Evolutionary conservation across 345 rosid genomes (phyloP), one percentile per base, ranked within the genome.

Genomic region (Capsella bursapastoris): DNA sequence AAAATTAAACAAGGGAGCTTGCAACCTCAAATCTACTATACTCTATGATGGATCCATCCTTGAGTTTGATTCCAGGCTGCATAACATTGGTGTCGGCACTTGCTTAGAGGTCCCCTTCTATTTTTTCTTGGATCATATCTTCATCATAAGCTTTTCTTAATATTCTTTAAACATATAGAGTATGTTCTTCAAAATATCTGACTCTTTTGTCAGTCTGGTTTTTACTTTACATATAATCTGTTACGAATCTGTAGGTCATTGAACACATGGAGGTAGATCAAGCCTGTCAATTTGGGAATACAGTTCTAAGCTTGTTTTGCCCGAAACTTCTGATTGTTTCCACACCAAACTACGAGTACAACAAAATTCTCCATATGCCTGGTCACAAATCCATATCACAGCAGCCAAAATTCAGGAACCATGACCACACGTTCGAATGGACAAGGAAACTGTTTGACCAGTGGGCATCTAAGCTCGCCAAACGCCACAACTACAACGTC

Each of bases 341-440:
- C 7, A 91, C 98, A 12, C 97, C 97, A 35, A 94, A 94, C 78
- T 90, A 77, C 16, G 97, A 94, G 75, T 91, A 86, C 84, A 92
- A 94, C 62, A 86, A 76, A 69, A 85, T 90, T 66, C 93, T 94
- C 18, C 93, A 87, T 51, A 70, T 64, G 67, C 80, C 87, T 15
- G 73, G 41, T 67, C 69, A 83, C 77, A 86, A 85, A 74, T 45
- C 66, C 4, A 79, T 64, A 61, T 66, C 79, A 9, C 89, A 83
- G 45, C 68, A 82, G 15, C 83, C 87, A 13, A 85, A 76, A 27
- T 91, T 94, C 64, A 93, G 97, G 70, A 91, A 90, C 85, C 89
- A 88, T 43, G 98, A 90, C 81, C 97, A 94, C 84, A 94, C 88
- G 80, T 94, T 94, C 64, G 98, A 94, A 81, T 91, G 97, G 98